A percentile compares a stretch with the other conserved stretches of the same genome.
phyloP scores from a whole-genome alignment of 257 asterid species.

The Nicotiana tomentosiformis region DNA sequence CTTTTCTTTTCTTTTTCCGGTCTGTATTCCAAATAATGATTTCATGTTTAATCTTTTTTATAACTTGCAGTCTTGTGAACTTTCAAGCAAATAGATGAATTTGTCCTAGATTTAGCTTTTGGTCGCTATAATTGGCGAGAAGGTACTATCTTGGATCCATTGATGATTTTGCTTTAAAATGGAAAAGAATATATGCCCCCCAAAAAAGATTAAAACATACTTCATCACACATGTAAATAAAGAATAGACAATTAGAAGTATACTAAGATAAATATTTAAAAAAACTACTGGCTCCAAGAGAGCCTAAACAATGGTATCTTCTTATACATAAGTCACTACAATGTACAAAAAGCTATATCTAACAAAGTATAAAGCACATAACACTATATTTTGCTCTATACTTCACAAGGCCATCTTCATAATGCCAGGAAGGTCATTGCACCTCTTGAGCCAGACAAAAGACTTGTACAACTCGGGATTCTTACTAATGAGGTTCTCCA shows the following conservation, averaged over 20 bases:
- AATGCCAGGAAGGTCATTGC: background rate
- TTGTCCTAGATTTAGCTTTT: background rate
- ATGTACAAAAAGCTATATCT: background rate
- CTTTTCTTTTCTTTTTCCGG: background rate
- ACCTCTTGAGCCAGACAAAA: conserved; percentile 1
- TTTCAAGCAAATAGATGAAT: background rate
- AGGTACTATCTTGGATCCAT: background rate
- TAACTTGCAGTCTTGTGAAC: background rate
- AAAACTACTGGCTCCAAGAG: background rate
- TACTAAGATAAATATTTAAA: background rate
- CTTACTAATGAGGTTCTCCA: background rate
- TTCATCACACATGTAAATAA: background rate
- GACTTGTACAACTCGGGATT: background rate
- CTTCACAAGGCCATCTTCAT: background rate
- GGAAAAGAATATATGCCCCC: background rate
- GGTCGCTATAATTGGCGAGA: background rate
- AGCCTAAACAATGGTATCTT: background rate
- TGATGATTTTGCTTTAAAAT: background rate
- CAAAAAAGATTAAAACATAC: background rate
- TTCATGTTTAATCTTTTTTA: background rate
- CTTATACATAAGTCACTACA: background rate
- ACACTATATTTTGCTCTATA: background rate
- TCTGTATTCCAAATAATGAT: background rate
- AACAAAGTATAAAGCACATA: background rate
- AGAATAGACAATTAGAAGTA: background rate